Percentiles rank a stretch among this genome's conserved stretches.
Conservation (phyloP, 2,329 filamentous ascomycete species). For the Curvularia hawaiiensis region DNA sequence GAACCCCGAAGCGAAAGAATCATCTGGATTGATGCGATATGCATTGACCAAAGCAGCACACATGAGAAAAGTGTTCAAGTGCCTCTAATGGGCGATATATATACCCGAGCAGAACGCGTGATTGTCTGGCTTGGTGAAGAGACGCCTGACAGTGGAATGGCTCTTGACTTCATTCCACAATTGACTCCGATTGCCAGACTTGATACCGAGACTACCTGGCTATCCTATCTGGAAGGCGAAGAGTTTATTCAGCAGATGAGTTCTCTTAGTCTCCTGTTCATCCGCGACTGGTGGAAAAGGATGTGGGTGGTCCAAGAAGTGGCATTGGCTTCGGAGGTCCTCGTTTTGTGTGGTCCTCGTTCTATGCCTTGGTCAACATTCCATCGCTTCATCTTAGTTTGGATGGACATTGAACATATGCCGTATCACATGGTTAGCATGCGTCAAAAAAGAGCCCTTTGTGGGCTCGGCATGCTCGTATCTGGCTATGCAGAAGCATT, state of each 20-base stretch:
- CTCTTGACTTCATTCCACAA: not conserved
- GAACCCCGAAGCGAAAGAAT: not conserved
- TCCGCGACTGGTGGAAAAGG: not conserved
- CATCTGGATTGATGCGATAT: conserved; percentile 1
- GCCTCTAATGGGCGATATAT: not conserved
- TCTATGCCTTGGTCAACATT: not conserved
- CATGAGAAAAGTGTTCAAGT: not conserved
- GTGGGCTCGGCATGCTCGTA: not conserved
- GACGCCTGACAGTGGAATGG: not conserved
- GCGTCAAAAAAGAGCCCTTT: not conserved
- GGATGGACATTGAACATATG: not conserved
- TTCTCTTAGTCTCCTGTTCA: not conserved
- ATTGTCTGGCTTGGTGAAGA: conserved; percentile 1
- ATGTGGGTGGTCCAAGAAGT: conserved; percentile 1
- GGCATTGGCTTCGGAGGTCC: not conserved
- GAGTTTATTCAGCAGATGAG: not conserved
- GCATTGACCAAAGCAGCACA: conserved; percentile 1
- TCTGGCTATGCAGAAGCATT: not conserved
- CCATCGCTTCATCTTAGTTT: not conserved
- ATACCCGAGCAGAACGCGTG: not conserved
- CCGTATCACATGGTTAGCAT: not conserved
- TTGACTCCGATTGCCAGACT: not conserved
- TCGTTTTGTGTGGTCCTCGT: not conserved
- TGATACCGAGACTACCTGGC: not conserved
- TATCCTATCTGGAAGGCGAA: not conserved